These are phyloP conservation scores for Carex parvula DNA, from an alignment of 176 grass and related monocot genomes.

Conservation along the genomic window DNA sequence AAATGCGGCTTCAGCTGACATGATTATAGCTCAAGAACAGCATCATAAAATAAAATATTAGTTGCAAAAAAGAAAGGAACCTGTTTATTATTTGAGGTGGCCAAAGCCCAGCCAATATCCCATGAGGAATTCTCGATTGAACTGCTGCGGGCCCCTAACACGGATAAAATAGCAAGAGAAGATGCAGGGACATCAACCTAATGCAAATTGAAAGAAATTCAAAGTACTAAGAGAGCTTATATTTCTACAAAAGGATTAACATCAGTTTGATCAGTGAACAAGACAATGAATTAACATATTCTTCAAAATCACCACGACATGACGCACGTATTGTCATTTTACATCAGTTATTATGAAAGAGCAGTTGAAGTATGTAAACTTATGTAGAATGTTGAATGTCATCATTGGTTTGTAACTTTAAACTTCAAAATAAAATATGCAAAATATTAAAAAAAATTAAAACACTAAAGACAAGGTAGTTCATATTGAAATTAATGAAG, in stretches of 20 bases:
- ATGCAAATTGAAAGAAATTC: slow-evolving; percentile 24
- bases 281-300: background rate
- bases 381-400: background rate
- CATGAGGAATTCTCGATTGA: slow-evolving; percentile 53
- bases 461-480: background rate
- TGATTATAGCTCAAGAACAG: background rate
- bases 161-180: slow-evolving; percentile 62
- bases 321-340: background rate
- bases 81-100: slow-evolving; percentile 47
- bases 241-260: slow-evolving; percentile 2
- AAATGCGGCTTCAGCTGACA: background rate
- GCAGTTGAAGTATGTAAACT: background rate
- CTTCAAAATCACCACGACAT: background rate
- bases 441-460: background rate
- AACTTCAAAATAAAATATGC: slow-evolving; percentile 6
- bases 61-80: slow-evolving; percentile 25
- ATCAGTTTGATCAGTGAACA: background rate
- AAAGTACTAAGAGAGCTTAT: slow-evolving; percentile 5
- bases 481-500: slow-evolving; percentile 1
- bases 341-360: background rate
- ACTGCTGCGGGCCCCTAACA: slow-evolving; percentile 45
- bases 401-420: background rate
- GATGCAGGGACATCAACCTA: slow-evolving; percentile 76
- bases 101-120: slow-evolving; percentile 79
- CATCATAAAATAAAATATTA: background rate